Evolutionary conservation across 805 yeast species (phyloP).

Genomic region (baker's yeast (Saccharomyces cerevisiae)): DNA sequence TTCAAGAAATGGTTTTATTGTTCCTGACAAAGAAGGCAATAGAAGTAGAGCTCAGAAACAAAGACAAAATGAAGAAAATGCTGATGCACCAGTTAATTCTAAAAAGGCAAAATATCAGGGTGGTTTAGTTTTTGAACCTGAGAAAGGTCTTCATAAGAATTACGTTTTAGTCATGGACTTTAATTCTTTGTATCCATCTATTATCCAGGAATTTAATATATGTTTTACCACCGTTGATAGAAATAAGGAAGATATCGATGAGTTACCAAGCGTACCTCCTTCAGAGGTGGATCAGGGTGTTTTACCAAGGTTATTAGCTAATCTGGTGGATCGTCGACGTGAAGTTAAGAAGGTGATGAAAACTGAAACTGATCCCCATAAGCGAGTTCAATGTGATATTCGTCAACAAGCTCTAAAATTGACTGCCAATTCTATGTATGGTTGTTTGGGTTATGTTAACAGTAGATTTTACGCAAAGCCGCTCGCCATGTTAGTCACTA

Average conservation of each 20-base stretch:
- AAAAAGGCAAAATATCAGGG: conserved; percentile 77
- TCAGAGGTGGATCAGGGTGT: conserved; percentile 61
- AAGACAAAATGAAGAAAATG: conserved; percentile 22
- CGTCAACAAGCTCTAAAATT: conserved; percentile 92
- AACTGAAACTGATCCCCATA: conserved; percentile 55
- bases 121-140: conserved; percentile 95
- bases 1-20: conserved; percentile 64
- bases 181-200: conserved; percentile 93
- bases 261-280: conserved; percentile 62
- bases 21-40: conserved; percentile 71
- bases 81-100: conserved; percentile 37
- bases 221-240: conserved; percentile 93
- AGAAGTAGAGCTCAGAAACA: conserved; percentile 32
- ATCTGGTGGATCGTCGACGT: conserved; percentile 82
- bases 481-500: conserved; percentile 89
- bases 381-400: conserved; percentile 81
- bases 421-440: conserved; percentile 99
- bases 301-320: conserved; percentile 73
- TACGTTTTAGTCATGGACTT: conserved; percentile 93
- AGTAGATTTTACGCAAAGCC: conserved; percentile 95
- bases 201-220: conserved; percentile 92
- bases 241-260: conserved; percentile 45
- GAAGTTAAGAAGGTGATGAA: conserved; percentile 84
- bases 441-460: conserved; percentile 87
- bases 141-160: conserved; percentile 84